A percentile compares a stretch with the other conserved stretches of the same genome.
phyloP scores from a whole-genome alignment of 2,329 filamentous ascomycete species.

The Fusarium oxysporum region DNA sequence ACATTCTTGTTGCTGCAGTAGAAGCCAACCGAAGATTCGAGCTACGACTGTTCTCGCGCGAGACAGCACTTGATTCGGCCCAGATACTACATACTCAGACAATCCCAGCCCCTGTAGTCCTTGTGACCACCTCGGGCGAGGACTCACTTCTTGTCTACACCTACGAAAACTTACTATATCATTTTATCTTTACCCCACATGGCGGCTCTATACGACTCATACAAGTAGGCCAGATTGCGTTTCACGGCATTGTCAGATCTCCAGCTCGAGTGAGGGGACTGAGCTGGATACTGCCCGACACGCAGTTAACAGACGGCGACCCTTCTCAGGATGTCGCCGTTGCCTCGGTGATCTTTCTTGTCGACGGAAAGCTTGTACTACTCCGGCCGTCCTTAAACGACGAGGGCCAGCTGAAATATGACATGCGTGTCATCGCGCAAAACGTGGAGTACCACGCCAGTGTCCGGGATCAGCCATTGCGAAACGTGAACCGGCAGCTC shows the following conservation, averaged over 20 bases:
- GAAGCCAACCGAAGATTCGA: constrained; percentile 86
- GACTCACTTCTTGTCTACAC: constrained; percentile 97
- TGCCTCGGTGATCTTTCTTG: constrained; percentile 94
- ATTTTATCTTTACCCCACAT: constrained; percentile 86
- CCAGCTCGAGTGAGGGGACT: constrained; percentile 91
- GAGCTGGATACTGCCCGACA: constrained; percentile 95
- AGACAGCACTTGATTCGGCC: constrained; percentile 79
- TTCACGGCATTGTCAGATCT: constrained; percentile 94
- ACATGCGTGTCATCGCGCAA: constrained; percentile 96
- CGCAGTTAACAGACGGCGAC: constrained; percentile 88
- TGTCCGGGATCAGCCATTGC: constrained; percentile 82
- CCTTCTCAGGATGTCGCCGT: constrained; percentile 95
- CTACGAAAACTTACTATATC: constrained; percentile 94
- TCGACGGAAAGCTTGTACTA: constrained; percentile 95
- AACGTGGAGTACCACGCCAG: constrained; percentile 96
- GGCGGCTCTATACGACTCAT: constrained; percentile 79
- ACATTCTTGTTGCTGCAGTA: constrained; percentile 93
- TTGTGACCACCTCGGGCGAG: constrained; percentile 88
- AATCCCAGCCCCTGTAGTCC: constrained; percentile 86
- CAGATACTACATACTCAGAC: constrained; percentile 81
- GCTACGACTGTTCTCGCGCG: constrained; percentile 91
- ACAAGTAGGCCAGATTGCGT: constrained; percentile 97
- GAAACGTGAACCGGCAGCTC: constrained; percentile 48
- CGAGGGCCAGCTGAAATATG: constrained; percentile 90
- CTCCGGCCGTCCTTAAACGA: constrained; percentile 88